phyloP scores from a whole-genome alignment of 306 rosid species.

The Cicer judaicum region DNA sequence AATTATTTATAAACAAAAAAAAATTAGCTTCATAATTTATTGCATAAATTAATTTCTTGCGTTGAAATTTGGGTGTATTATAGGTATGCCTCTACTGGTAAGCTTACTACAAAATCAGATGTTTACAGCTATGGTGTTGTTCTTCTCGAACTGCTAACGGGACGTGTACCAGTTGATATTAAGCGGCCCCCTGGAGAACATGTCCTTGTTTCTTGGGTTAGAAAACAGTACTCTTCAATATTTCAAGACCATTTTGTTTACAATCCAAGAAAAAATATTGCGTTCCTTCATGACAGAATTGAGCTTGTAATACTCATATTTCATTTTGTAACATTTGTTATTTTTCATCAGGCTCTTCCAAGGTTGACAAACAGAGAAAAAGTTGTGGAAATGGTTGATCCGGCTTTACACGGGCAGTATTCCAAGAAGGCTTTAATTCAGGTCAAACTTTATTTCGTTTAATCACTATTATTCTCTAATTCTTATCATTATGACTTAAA shows the following conservation, averaged over 20 bases:
- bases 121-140: slow-evolving; percentile 95
- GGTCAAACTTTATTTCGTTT: slow-evolving; percentile 51
- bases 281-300: background rate
- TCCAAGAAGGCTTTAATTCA: slow-evolving; percentile 91
- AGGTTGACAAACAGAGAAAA: slow-evolving; percentile 86
- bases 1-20: background rate
- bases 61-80: slow-evolving; percentile 41
- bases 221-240: slow-evolving; percentile 40
- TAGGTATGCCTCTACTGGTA: slow-evolving; percentile 91
- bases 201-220: slow-evolving; percentile 94
- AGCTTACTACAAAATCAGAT: slow-evolving; percentile 91
- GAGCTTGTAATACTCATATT: background rate
- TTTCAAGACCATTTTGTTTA: slow-evolving; percentile 15
- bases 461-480: background rate
- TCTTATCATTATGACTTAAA: slow-evolving; percentile 21
- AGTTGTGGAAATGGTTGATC: slow-evolving; percentile 86
- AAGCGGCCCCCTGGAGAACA: slow-evolving; percentile 86
- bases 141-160: slow-evolving; percentile 88
- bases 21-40: background rate
- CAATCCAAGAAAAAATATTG: background rate
- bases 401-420: slow-evolving; percentile 75
- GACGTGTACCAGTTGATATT: slow-evolving; percentile 87
- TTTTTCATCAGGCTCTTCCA: slow-evolving; percentile 82
- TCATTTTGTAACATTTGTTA: background rate
- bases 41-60: background rate